phyloP scores from a whole-genome alignment of 202 grass and related monocot genomes.

The Setaria viridis region DNA sequence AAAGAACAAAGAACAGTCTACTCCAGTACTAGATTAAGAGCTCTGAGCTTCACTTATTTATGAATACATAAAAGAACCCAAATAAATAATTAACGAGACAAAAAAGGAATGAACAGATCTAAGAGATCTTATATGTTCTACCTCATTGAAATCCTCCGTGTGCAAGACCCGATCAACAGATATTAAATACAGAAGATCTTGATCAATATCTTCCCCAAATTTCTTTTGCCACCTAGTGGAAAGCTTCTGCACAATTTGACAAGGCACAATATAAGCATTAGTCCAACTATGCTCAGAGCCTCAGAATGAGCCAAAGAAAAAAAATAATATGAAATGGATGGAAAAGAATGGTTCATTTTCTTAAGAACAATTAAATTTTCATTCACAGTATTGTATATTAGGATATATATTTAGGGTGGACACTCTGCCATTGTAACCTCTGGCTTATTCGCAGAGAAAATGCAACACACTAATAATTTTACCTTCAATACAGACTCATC shows the following conservation, averaged over 20 bases:
- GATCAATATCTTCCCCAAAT: constrained; percentile 75
- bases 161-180: constrained; percentile 87
- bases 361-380: constrained; percentile 5
- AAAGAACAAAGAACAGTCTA: constrained; percentile 19
- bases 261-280: constrained; percentile 34
- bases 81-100: background rate
- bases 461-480: constrained; percentile 21
- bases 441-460: constrained; percentile 32
- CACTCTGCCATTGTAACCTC: background rate
- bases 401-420: background rate
- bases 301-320: constrained; percentile 24
- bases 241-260: constrained; percentile 74
- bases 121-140: constrained; percentile 42
- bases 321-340: background rate
- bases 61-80: background rate
- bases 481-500: constrained; percentile 80
- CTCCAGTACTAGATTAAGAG: constrained; percentile 24
- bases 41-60: background rate
- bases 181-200: constrained; percentile 77
- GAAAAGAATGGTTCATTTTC: background rate
- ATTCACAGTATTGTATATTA: background rate
- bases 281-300: background rate
- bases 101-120: constrained; percentile 25
- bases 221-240: constrained; percentile 88
- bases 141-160: constrained; percentile 91